These are phyloP conservation scores for Chrysoporthe cubensis DNA, from an alignment of 2,329 filamentous ascomycete species.

Conservation along the genomic window DNA sequence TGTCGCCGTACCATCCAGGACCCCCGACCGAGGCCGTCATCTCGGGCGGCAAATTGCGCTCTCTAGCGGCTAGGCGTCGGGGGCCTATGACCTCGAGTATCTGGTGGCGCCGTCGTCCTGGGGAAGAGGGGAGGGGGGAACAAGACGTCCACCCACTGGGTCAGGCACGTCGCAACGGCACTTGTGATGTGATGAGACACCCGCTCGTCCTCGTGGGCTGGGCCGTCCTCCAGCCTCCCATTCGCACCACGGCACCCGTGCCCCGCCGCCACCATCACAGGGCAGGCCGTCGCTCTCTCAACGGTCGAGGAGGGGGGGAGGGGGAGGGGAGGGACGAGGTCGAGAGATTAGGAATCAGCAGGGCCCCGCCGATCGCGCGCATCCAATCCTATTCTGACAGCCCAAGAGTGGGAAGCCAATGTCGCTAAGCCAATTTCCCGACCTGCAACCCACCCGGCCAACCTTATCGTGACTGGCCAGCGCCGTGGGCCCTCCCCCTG, in stretches of 20 bases:
- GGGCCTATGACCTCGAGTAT: neutral
- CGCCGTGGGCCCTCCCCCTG: neutral
- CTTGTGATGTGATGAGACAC: too few species aligned
- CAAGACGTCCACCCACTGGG: too few species aligned
- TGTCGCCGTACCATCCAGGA: neutral
- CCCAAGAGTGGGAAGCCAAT: conserved; percentile 10
- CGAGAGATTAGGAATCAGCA: conserved; percentile 6
- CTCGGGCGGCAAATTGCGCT: conserved; percentile 1
- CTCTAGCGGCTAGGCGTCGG: neutral
- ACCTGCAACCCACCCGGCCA: neutral
- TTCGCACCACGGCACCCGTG: neutral
- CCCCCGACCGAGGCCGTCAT: neutral
- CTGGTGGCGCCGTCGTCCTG: neutral
- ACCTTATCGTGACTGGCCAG: conserved; percentile 21
- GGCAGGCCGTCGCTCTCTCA: neutral
- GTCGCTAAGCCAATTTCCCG: conserved; percentile 22
- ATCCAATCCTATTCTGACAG: conserved; percentile 8
- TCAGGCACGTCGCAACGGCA: too few species aligned
- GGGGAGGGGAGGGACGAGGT: neutral
- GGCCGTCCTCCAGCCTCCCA: neutral
- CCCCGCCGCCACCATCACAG: neutral
- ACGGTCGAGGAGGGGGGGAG: neutral
- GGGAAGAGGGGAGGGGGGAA: too few species aligned
- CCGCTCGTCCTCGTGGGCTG: too few species aligned
- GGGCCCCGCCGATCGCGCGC: conserved; percentile 1